Percentiles rank a stretch among this genome's conserved stretches.
These are phyloP conservation scores for Breviolum minutum DNA, from an alignment of 73 alveolate genomes.

Conservation along the genomic window DNA sequence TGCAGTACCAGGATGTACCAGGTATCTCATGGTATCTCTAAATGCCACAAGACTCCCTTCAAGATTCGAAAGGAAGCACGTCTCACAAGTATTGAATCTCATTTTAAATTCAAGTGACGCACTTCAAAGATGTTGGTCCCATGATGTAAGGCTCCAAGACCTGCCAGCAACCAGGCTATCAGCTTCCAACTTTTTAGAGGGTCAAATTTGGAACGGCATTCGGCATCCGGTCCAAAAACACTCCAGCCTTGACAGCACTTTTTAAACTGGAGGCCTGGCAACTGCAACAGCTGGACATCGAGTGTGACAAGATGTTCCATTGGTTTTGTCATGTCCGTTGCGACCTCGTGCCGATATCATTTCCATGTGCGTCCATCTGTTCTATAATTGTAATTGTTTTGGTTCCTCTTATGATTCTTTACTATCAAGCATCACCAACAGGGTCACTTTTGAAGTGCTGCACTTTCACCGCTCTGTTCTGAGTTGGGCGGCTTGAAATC, in stretches of 20 bases:
- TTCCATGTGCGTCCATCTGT: no score
- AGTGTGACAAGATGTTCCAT: no score
- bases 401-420: no score
- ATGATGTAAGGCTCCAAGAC: slow-evolving; percentile 78
- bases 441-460: neutral
- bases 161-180: neutral
- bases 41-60: neutral
- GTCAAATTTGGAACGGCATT: neutral
- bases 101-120: slow-evolving; percentile 2
- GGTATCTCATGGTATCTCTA: neutral
- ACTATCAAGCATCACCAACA: no score
- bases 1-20: no score
- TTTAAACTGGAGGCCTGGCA: slow-evolving; percentile 50
- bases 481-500: neutral
- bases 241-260: slow-evolving; percentile 35
- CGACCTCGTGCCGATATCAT: no score
- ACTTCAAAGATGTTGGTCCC: slow-evolving; percentile 80
- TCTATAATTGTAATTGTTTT: no score
- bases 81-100: neutral
- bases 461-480: neutral
- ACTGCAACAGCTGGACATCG: neutral
- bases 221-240: neutral
- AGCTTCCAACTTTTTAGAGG: no score
- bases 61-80: no score
- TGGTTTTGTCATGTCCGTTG: no score